Evolutionary conservation across 257 asterid species (phyloP).

Genomic region (Petunia axillaris): DNA sequence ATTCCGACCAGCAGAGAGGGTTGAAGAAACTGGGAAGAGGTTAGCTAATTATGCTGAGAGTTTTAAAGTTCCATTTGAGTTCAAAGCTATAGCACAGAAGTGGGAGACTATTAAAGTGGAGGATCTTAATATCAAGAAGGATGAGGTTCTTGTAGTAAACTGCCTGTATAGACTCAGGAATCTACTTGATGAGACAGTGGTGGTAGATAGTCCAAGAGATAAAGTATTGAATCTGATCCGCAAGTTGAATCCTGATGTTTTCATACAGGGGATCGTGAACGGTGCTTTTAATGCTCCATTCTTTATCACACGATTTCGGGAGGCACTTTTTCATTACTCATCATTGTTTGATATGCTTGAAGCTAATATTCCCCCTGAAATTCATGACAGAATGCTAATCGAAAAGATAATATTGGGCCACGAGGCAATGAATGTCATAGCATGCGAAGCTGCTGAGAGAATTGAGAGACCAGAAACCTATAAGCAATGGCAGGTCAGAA

Average conservation of each 20-base stretch:
- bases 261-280: constrained; percentile 43
- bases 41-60: constrained; percentile 46
- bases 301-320: constrained; percentile 50
- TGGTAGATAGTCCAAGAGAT: constrained; percentile 46
- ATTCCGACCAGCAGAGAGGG: constrained; percentile 46
- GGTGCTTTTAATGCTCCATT: constrained; percentile 54
- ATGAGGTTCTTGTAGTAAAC: constrained; percentile 48
- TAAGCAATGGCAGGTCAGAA: constrained; percentile 51
- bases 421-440: constrained; percentile 54
- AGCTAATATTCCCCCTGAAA: constrained; percentile 45
- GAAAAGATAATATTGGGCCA: constrained; percentile 44
- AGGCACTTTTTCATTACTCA: constrained; percentile 50
- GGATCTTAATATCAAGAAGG: constrained; percentile 45
- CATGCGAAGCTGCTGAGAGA: constrained; percentile 55
- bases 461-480: constrained; percentile 57
- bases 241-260: constrained; percentile 44
- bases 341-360: constrained; percentile 53
- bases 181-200: constrained; percentile 50
- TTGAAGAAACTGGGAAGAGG: constrained; percentile 55
- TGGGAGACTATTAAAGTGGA: constrained; percentile 49
- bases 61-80: constrained; percentile 48
- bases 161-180: constrained; percentile 40
- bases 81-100: constrained; percentile 48
- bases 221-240: constrained; percentile 42
- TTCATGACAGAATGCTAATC: constrained; percentile 43